A percentile compares a stretch with the other conserved stretches of the same genome.
Conservation (phyloP, 2,329 filamentous ascomycete genomes). For the Apiospora phragmitis region DNA sequence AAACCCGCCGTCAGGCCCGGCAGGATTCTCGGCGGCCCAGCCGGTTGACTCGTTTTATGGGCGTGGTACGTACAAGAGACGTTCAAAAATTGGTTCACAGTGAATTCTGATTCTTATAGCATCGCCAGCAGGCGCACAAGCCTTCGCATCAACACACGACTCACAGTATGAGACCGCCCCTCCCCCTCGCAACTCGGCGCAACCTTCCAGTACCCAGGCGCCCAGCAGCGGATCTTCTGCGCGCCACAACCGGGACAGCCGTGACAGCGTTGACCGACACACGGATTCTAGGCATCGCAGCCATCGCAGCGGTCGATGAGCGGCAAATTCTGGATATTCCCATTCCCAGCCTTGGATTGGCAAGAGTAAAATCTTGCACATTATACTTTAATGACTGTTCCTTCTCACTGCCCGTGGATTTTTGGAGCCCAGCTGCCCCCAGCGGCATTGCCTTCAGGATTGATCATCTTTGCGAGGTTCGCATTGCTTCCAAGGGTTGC, state of each 20-base stretch:
- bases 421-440: conserved; percentile 26
- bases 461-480: conserved; percentile 32
- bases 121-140: conserved; percentile 49
- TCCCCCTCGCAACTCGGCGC: conserved; percentile 31
- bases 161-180: conserved; percentile 54
- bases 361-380: conserved; percentile 25
- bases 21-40: conserved; percentile 42
- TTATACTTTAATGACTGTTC: conserved; percentile 29
- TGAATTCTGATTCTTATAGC: conserved; percentile 50
- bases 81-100: conserved; percentile 22
- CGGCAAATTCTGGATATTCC: neutral
- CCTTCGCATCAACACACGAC: conserved; percentile 44
- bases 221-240: conserved; percentile 32
- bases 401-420: conserved; percentile 30
- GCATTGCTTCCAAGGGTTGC: conserved; percentile 33
- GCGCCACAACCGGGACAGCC: conserved; percentile 27
- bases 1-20: conserved; percentile 32
- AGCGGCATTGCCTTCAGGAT: conserved; percentile 30
- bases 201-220: conserved; percentile 31
- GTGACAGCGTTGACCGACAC: conserved; percentile 27
- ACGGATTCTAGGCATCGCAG: conserved; percentile 28
- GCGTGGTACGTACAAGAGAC: conserved; percentile 58
- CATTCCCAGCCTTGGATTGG: conserved; percentile 8
- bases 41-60: conserved; percentile 56
- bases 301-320: conserved; percentile 24